Percentiles rank a stretch among this genome's conserved stretches.
Evolutionary conservation across 2,329 filamentous ascomycete species (phyloP).

Genomic region (Nemania sp.): DNA sequence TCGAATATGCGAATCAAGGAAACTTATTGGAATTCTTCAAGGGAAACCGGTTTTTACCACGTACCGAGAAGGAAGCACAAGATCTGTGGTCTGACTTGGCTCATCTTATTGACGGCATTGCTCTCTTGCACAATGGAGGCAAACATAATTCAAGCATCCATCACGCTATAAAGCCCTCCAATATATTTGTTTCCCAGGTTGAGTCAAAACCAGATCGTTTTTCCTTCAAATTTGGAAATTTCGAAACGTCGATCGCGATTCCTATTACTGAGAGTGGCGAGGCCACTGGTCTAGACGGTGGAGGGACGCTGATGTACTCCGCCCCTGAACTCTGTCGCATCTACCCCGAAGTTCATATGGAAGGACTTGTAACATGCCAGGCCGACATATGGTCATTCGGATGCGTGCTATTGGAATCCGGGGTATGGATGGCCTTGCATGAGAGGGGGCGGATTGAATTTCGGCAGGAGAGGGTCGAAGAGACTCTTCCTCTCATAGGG

Average conservation of each 20-base stretch:
- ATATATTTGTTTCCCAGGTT: slow-evolving; percentile 14
- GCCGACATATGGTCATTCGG: slow-evolving; percentile 24
- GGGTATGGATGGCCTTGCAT: slow-evolving; percentile 18
- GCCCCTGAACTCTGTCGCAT: slow-evolving; percentile 9
- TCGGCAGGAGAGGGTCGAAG: slow-evolving; percentile 5
- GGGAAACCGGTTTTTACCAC: slow-evolving; percentile 9
- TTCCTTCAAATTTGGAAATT: slow-evolving; percentile 18
- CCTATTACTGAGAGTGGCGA: background rate
- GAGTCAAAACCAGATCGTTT: background rate
- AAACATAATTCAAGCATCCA: background rate
- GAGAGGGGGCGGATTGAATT: slow-evolving; percentile 17
- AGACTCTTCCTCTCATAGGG: background rate
- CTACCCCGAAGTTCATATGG: background rate
- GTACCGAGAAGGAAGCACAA: slow-evolving; percentile 6
- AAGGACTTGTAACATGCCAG: background rate
- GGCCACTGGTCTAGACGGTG: background rate
- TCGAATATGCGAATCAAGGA: slow-evolving; percentile 23
- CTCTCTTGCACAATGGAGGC: background rate
- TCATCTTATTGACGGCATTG: background rate
- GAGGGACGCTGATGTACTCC: slow-evolving; percentile 18
- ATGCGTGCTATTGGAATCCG: slow-evolving; percentile 21
- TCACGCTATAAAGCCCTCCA: slow-evolving; percentile 23
- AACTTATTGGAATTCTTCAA: slow-evolving; percentile 14
- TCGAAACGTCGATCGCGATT: slow-evolving; percentile 6
- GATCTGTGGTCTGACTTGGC: slow-evolving; percentile 1